phyloP scores from a whole-genome alignment of 805 yeast species.

The Zygosaccharomyces pseudorouxii region DNA sequence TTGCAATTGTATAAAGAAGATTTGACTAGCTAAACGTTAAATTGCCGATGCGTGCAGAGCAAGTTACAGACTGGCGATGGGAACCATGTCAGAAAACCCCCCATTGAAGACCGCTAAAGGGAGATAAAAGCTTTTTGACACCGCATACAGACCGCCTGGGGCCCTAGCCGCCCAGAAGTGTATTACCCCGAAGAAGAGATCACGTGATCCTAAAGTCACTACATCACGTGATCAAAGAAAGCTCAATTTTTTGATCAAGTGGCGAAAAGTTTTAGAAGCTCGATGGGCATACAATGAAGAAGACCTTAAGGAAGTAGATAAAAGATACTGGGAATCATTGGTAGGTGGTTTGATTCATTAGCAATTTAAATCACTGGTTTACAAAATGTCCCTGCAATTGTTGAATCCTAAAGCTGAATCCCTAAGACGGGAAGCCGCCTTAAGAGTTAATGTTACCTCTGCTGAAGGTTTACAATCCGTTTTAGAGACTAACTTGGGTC shows the following conservation, averaged over 20 bases:
- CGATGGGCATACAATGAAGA: background rate
- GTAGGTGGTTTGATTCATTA: background rate
- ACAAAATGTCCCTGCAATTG: constrained; percentile 63
- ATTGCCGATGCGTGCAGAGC: background rate
- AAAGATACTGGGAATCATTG: background rate
- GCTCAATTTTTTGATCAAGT: background rate
- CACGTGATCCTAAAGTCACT: background rate
- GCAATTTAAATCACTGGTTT: background rate
- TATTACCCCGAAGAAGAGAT: no score
- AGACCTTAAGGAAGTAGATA: background rate
- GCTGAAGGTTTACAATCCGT: constrained; percentile 97
- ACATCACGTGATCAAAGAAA: background rate
- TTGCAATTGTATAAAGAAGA: background rate
- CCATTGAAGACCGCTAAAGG: no score
- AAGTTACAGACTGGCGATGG: no score
- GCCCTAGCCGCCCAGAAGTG: no score
- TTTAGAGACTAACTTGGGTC: constrained; percentile 87
- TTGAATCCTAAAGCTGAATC: constrained; percentile 97
- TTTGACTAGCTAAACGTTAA: background rate
- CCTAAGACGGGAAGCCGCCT: constrained; percentile 89
- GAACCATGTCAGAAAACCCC: no score
- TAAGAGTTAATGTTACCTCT: constrained; percentile 90
- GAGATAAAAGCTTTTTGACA: no score
- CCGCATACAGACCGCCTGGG: no score
- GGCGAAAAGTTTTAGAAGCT: constrained; percentile 5